These are phyloP conservation scores for Claviceps sp. DNA, from an alignment of 2,329 filamentous ascomycete species.

Conservation along the genomic window DNA sequence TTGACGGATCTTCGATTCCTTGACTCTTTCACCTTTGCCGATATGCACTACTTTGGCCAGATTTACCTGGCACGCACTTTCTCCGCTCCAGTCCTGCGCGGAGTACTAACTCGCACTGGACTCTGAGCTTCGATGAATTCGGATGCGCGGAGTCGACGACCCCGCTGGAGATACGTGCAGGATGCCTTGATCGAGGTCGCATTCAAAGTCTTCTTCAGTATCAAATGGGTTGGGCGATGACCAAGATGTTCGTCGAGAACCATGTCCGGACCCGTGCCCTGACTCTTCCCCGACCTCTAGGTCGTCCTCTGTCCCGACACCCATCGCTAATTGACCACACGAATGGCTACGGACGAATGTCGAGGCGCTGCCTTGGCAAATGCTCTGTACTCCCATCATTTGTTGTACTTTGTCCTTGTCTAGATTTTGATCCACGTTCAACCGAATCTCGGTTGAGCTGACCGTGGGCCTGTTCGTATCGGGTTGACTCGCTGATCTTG, in stretches of 20 bases:
- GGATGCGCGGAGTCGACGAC: conserved; percentile 24
- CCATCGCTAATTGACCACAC: not conserved
- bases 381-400: not conserved
- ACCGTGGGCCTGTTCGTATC: conserved; percentile 11
- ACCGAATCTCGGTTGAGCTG: conserved; percentile 18
- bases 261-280: not conserved
- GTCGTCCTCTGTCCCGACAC: not conserved
- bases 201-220: conserved; percentile 24
- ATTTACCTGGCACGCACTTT: conserved; percentile 4
- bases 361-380: not conserved
- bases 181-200: conserved; percentile 25
- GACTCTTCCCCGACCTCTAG: not conserved
- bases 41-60: conserved; percentile 7
- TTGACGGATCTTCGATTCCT: conserved; percentile 1
- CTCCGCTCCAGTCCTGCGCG: not conserved
- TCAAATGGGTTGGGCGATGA: conserved; percentile 17
- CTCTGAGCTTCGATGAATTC: conserved; percentile 1
- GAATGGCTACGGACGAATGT: not conserved
- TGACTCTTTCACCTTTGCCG: conserved; percentile 1
- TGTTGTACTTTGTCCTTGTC: conserved; percentile 20
- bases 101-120: not conserved
- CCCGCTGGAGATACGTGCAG: conserved; percentile 22
- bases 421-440: conserved; percentile 23
- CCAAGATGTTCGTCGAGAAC: not conserved
- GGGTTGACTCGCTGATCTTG: not conserved